phyloP scores from a whole-genome alignment of 306 rosid genomes.

The Inga oerstediana region DNA sequence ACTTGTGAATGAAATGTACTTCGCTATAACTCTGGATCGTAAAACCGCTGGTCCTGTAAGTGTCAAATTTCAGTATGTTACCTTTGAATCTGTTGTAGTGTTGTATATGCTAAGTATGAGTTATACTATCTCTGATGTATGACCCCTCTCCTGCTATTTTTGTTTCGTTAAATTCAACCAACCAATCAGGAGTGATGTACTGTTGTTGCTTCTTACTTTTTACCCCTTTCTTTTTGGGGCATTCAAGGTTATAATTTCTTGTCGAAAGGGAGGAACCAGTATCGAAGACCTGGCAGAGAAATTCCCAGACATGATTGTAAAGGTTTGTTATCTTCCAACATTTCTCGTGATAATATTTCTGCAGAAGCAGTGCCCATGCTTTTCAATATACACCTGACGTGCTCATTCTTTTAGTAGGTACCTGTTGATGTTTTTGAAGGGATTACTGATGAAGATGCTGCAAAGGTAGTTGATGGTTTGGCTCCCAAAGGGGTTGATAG shows the following conservation, averaged over 20 bases:
- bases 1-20: conserved; percentile 94
- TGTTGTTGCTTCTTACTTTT: conserved; percentile 18
- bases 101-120: conserved; percentile 3
- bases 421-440: conserved; percentile 93
- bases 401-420: conserved; percentile 56
- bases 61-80: conserved; percentile 33
- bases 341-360: conserved; percentile 26
- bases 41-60: conserved; percentile 91
- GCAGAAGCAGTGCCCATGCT: neutral
- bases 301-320: conserved; percentile 86
- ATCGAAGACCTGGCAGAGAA: conserved; percentile 98
- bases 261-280: conserved; percentile 97
- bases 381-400: conserved; percentile 37
- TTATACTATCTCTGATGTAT: conserved; percentile 4
- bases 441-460: conserved; percentile 92
- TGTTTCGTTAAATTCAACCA: conserved; percentile 17
- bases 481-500: conserved; percentile 77
- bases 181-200: neutral
- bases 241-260: conserved; percentile 83
- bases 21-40: conserved; percentile 90
- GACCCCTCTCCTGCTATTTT: neutral
- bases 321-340: conserved; percentile 54
- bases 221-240: neutral
- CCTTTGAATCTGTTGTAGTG: conserved; percentile 28
- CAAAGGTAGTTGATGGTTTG: conserved; percentile 95